Base-by-base conservation (phyloP, 2,329 filamentous ascomycete species). In the Trichoderma gracile region DNA sequence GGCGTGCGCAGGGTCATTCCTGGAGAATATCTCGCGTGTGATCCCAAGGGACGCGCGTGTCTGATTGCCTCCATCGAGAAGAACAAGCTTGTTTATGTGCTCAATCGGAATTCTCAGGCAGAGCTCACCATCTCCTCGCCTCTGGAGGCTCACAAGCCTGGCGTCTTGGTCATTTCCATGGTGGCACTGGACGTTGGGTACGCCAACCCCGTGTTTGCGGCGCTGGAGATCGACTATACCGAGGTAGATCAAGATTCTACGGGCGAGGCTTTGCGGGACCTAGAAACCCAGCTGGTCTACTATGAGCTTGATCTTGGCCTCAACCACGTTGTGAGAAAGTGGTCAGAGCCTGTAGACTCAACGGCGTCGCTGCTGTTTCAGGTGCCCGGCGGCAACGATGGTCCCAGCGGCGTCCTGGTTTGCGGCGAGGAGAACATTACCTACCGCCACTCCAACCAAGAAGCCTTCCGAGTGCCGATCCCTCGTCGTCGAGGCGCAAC, bases 61-160 rank as follows among this genome's bases (percentile, higher is more conserved):
- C 84, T 99, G 74, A 91, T 98, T 67, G 93, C 95, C 10, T 94
- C 93, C 5, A 85, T 94, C 63, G 96, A 99, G 80, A 99, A 99
- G 85, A 99, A 98, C 81, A 99, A 99, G 81, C 89, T 99, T 64
- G 95, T 99, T 70, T 99, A 99, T 78, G 94, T 99, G 72, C 84
- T 99, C 70, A 98, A 98, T 78, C 89, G 96, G 69, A 96, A 97
- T 78, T 86, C 93, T 3, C 92, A 98, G 78, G 93, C 93, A 19
- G 92, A 97, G 76, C 86, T 99, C 71, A 96, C 93, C 46, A 99
- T 99, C 57, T 99, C 95, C 5, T 99, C 95, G 15, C 95, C 95
- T 0, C 84, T 99, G 19, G 96, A 99, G 78, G 96, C 95, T 2
- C 94, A 99, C 78, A 96, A 95, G 76, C 88, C 92, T 14, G 92